phyloP scores from a whole-genome alignment of 148 eudicot species.

The Rhododendron simsii region DNA sequence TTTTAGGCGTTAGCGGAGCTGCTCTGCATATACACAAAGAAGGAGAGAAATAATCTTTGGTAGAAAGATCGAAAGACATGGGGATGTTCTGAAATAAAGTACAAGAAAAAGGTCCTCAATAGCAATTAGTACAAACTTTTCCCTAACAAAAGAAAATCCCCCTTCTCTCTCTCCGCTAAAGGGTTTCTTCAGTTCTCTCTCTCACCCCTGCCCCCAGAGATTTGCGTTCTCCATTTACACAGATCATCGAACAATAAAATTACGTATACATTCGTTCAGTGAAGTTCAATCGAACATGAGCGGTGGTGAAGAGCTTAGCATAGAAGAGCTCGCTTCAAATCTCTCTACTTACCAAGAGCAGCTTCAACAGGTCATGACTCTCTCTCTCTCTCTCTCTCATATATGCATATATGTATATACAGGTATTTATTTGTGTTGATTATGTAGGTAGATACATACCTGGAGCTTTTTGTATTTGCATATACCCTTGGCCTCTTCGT shows the following conservation, averaged over 20 bases:
- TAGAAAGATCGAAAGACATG: no score
- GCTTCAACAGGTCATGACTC: constrained; percentile 62
- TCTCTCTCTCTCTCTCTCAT: not conserved
- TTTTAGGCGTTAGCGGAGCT: no score
- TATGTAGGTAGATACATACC: not conserved
- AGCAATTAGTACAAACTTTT: not conserved
- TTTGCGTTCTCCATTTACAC: not conserved
- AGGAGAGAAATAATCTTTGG: no score
- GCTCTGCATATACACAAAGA: no score
- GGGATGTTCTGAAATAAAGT: no score
- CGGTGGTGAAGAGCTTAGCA: constrained; percentile 66
- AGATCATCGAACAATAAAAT: not conserved
- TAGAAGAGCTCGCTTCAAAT: constrained; percentile 72
- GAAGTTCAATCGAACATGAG: constrained; percentile 14
- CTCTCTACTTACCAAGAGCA: constrained; percentile 83
- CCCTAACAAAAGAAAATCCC: not conserved
- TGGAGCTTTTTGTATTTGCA: not conserved
- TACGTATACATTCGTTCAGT: not conserved
- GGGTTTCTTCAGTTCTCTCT: not conserved
- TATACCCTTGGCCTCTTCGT: not conserved
- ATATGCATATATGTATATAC: not conserved
- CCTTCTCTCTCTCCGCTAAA: not conserved
- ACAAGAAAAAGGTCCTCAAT: not conserved
- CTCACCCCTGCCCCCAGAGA: not conserved
- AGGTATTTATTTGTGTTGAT: not conserved